Percentiles rank a stretch among this genome's conserved stretches.
Evolutionary conservation across 164 flowering plant species (phyloP).

Genomic region (Tinospora cordifolia): DNA sequence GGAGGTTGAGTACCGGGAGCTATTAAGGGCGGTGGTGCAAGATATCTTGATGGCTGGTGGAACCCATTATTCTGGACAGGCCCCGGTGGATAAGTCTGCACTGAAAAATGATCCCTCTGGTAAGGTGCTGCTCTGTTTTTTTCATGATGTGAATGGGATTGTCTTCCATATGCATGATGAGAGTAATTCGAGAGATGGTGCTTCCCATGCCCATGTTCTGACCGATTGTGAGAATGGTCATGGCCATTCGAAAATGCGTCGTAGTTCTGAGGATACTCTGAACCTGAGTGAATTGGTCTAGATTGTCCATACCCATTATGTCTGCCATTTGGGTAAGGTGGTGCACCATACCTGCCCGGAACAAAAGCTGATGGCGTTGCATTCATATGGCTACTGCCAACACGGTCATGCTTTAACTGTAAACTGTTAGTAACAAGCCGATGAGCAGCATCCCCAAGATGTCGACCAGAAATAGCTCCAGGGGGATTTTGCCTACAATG

Average conservation of each 20-base stretch:
- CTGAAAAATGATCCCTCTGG: constrained; percentile 11
- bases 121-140: constrained; percentile 15
- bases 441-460: constrained; percentile 85
- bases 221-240: constrained; percentile 4
- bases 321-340: constrained; percentile 21
- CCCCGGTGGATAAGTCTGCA: constrained; percentile 17
- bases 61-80: constrained; percentile 22
- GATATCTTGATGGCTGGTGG: constrained; percentile 19
- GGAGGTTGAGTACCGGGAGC: constrained; percentile 10
- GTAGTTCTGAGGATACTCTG: constrained; percentile 17
- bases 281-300: constrained; percentile 15
- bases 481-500: constrained; percentile 42
- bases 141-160: constrained; percentile 22
- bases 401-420: constrained; percentile 33
- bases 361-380: constrained; percentile 20
- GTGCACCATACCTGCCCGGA: constrained; percentile 17
- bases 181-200: constrained; percentile 21
- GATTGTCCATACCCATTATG: constrained; percentile 20
- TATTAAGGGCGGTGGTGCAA: constrained; percentile 12
- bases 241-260: constrained; percentile 7
- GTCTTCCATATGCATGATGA: constrained; percentile 17
- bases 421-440: constrained; percentile 73
- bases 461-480: constrained; percentile 56
- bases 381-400: constrained; percentile 25
- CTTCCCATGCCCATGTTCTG: constrained; percentile 22